These are phyloP conservation scores for Limnanthes douglasii DNA, from an alignment of 345 rosid species.

Conservation along the genomic window DNA sequence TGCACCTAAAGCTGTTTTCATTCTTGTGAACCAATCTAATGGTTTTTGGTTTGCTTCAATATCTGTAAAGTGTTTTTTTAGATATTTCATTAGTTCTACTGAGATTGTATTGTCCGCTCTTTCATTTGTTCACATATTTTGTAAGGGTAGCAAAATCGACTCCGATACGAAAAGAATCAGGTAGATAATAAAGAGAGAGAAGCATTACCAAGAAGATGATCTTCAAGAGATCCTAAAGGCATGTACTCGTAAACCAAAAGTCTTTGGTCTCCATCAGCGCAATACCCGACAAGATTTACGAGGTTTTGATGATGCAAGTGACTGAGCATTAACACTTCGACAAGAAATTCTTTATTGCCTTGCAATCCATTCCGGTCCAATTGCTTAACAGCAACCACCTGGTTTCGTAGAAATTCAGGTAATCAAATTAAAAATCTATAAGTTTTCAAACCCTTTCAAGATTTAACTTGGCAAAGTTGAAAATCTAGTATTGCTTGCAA, in stretches of 20 bases:
- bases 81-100: too few relatives aligned
- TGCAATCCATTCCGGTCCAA: conserved; percentile 54
- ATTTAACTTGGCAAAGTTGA: not conserved
- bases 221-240: conserved; percentile 44
- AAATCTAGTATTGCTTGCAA: not conserved
- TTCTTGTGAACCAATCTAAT: conserved; percentile 53
- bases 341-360: conserved; percentile 55
- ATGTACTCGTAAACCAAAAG: conserved; percentile 57
- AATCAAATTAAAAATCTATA: not conserved
- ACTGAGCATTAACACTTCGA: conserved; percentile 53
- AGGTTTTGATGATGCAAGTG: conserved; percentile 45
- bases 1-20: conserved; percentile 59
- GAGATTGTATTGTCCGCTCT: too few relatives aligned
- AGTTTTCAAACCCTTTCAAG: not conserved
- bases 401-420: not conserved
- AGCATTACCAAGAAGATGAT: conserved; percentile 41
- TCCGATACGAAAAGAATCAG: not conserved
- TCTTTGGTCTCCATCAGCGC: too few relatives aligned
- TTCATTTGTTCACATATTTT: too few relatives aligned
- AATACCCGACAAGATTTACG: conserved; percentile 52
- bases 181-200: not conserved
- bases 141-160: not conserved
- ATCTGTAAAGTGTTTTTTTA: too few relatives aligned
- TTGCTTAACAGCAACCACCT: conserved; percentile 58
- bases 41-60: conserved; percentile 24